Conservation (phyloP, 2,329 filamentous ascomycete species). For the Ophiognomonia clavigignenti-juglandacearum region DNA sequence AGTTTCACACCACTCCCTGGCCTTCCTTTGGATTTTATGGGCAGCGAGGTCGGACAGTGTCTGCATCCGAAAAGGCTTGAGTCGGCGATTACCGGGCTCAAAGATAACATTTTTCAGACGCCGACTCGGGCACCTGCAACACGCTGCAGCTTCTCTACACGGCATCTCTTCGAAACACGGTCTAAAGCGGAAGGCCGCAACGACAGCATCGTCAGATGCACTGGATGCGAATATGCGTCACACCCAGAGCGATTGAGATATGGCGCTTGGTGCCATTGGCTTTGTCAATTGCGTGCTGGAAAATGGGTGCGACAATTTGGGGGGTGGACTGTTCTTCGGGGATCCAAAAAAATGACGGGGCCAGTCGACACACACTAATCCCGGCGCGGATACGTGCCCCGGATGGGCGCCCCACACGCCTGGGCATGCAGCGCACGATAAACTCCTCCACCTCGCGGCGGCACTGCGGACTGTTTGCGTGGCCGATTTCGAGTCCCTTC, state of each 20-base stretch:
- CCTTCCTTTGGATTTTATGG: constrained; percentile 2
- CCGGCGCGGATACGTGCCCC: too few relatives aligned
- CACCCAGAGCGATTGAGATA: neutral
- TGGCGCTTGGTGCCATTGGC: neutral
- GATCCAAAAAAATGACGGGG: neutral
- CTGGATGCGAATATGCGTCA: neutral
- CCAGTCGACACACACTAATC: too few relatives aligned
- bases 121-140: neutral
- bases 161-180: neutral
- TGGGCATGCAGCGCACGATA: too few relatives aligned
- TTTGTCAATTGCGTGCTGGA: constrained; percentile 4
- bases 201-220: constrained; percentile 6
- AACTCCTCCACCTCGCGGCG: neutral
- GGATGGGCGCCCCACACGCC: too few relatives aligned
- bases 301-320: too few relatives aligned
- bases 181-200: neutral
- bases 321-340: neutral
- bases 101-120: neutral
- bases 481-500: neutral
- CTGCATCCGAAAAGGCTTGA: constrained; percentile 9
- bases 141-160: neutral
- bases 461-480: neutral
- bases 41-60: constrained; percentile 12
- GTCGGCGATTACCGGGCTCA: constrained; percentile 13
- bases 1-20: neutral